Conservation (phyloP, 2,329 filamentous ascomycete genomes). For the Aaosphaeria arxii region DNA sequence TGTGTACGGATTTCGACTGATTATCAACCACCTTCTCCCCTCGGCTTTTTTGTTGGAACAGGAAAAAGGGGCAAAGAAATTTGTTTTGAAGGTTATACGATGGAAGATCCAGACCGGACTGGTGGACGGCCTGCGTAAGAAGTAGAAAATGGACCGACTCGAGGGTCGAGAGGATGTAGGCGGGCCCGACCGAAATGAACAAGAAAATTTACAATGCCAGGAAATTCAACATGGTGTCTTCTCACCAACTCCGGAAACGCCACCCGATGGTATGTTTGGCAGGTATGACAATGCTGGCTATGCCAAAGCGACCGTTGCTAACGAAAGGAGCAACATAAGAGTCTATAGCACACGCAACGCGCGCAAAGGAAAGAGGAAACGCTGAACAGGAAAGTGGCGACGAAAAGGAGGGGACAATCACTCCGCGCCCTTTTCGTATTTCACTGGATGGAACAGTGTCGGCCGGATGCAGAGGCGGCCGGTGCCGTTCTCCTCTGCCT, state of each 20-base stretch:
- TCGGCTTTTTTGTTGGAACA: too few species aligned
- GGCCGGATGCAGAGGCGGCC: slow-evolving; percentile 48
- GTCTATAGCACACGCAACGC: slow-evolving; percentile 23
- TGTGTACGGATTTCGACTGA: too few species aligned
- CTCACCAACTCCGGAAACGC: slow-evolving; percentile 27
- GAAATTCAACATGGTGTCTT: background rate
- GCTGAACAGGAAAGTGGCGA: slow-evolving; percentile 24
- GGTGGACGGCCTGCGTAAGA: too few species aligned
- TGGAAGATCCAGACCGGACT: too few species aligned
- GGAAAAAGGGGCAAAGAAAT: too few species aligned
- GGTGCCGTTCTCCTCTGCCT: slow-evolving; percentile 43
- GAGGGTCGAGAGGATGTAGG: too few species aligned
- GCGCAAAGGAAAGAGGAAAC: slow-evolving; percentile 13
- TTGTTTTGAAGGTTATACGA: too few species aligned
- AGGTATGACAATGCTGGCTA: slow-evolving; percentile 8
- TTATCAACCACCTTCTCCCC: too few species aligned
- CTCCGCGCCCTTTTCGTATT: slow-evolving; percentile 43
- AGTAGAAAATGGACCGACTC: too few species aligned
- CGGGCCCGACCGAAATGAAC: too few species aligned
- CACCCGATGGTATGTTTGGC: slow-evolving; percentile 28
- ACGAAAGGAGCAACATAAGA: slow-evolving; percentile 7
- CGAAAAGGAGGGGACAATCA: slow-evolving; percentile 13
- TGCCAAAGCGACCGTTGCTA: slow-evolving; percentile 2
- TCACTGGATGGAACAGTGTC: slow-evolving; percentile 48
- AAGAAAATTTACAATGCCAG: background rate